Conservation (phyloP, 2,329 filamentous ascomycete species). For the Diaporthe eres region DNA sequence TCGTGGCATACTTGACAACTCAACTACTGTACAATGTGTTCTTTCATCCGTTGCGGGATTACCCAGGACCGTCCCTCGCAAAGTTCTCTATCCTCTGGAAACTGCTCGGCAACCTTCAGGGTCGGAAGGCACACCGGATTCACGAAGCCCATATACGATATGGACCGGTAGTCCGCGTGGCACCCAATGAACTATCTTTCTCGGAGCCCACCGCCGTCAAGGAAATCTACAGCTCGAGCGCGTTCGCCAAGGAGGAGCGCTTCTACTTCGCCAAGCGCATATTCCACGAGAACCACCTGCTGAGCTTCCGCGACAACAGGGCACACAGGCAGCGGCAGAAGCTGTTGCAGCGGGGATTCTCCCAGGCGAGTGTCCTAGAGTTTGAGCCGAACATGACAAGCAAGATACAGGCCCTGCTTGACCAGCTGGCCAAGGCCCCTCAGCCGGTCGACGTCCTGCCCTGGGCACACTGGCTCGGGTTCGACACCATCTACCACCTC, state of each 20-base stretch:
- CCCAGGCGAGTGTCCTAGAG: neutral
- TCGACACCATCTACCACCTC: slow-evolving; percentile 13
- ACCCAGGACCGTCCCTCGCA: slow-evolving; percentile 44
- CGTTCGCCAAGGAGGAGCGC: neutral
- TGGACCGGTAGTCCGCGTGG: slow-evolving; percentile 58
- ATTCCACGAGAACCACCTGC: slow-evolving; percentile 17
- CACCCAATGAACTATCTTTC: slow-evolving; percentile 58
- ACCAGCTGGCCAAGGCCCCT: neutral
- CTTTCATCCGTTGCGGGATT: slow-evolving; percentile 43
- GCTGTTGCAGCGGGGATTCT: neutral
- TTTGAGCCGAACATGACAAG: neutral
- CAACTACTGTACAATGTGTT: slow-evolving; percentile 39
- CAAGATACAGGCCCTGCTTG: slow-evolving; percentile 1
- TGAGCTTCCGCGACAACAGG: slow-evolving; percentile 16
- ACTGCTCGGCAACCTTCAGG: slow-evolving; percentile 10
- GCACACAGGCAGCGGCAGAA: slow-evolving; percentile 14
- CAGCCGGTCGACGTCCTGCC: neutral
- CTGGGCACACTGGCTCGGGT: neutral
- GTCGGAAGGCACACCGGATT: slow-evolving; percentile 27
- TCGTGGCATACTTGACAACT: neutral
- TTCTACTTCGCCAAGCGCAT: slow-evolving; percentile 13
- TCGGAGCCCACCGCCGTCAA: slow-evolving; percentile 52
- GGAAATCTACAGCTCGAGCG: slow-evolving; percentile 43
- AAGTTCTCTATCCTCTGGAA: slow-evolving; percentile 28
- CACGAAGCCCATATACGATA: slow-evolving; percentile 52